A percentile compares a stretch with the other conserved stretches of the same genome.
Conservation (phyloP, 2,329 filamentous ascomycete species). For the Cercospora sesami region DNA sequence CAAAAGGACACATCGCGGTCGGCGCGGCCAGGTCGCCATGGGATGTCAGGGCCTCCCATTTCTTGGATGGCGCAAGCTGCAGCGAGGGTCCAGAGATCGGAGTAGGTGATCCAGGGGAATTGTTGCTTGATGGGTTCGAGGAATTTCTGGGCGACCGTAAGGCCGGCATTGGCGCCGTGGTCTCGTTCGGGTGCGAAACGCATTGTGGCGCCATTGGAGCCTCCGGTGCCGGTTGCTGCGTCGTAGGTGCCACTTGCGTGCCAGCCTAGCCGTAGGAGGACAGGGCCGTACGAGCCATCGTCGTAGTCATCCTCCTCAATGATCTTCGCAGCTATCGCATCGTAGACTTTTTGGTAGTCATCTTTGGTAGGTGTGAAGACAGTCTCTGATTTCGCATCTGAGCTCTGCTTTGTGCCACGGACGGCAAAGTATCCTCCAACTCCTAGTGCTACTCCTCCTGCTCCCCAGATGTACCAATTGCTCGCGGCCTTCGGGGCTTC, state of each 20-base stretch:
- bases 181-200: constrained; percentile 84
- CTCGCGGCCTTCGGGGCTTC: constrained; percentile 30
- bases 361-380: constrained; percentile 72
- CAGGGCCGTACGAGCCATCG: constrained; percentile 92
- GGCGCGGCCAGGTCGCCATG: constrained; percentile 80
- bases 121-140: constrained; percentile 85
- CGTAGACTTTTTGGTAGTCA: constrained; percentile 95
- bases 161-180: constrained; percentile 91
- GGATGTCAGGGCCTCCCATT: constrained; percentile 84
- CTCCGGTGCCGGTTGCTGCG: constrained; percentile 81
- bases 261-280: constrained; percentile 88
- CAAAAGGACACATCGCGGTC: constrained; percentile 80
- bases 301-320: constrained; percentile 94
- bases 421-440: constrained; percentile 69
- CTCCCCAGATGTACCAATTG: constrained; percentile 56
- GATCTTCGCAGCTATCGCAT: constrained; percentile 75
- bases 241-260: constrained; percentile 93
- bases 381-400: constrained; percentile 43
- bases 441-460: constrained; percentile 60
- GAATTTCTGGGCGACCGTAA: constrained; percentile 85
- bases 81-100: constrained; percentile 91
- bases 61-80: constrained; percentile 89
- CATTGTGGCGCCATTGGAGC: constrained; percentile 97
- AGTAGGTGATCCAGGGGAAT: constrained; percentile 95
- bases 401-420: constrained; percentile 49